A percentile compares a stretch with the other conserved stretches of the same genome.
phyloP scores from a whole-genome alignment of 1,139 yeast genomes.

The Pichia sp. region DNA sequence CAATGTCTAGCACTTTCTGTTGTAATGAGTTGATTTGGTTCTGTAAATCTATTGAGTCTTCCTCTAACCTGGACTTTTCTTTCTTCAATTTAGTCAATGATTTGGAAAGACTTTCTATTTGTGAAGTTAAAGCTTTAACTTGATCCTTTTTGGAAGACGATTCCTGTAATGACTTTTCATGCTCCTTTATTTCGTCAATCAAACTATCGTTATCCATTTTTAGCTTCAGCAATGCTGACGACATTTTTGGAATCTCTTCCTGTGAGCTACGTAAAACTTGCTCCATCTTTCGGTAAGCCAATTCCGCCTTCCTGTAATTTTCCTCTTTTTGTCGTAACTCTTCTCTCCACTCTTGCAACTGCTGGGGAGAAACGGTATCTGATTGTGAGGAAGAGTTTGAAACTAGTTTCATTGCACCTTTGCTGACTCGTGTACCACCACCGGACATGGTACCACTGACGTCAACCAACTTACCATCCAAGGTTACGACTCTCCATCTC shows the following conservation, averaged over 20 bases:
- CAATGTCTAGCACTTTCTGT: constrained; percentile 81
- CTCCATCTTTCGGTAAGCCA: constrained; percentile 57
- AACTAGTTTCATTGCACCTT: constrained; percentile 59
- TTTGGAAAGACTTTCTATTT: constrained; percentile 38
- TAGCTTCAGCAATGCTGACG: constrained; percentile 54
- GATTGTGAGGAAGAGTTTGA: constrained; percentile 30
- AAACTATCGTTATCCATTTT: constrained; percentile 65
- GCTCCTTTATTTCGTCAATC: constrained; percentile 22
- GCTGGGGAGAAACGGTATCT: constrained; percentile 48
- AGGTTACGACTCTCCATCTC: constrained; percentile 78
- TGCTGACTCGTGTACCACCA: constrained; percentile 71
- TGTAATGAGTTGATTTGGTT: constrained; percentile 56
- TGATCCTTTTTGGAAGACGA: constrained; percentile 23
- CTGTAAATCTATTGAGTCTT: constrained; percentile 58
- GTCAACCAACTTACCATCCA: constrained; percentile 90
- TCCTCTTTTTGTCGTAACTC: constrained; percentile 55
- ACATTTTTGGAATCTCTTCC: constrained; percentile 69
- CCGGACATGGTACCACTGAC: constrained; percentile 98
- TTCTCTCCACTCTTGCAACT: constrained; percentile 50
- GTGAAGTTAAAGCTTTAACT: constrained; percentile 31
- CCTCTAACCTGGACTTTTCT: constrained; percentile 44
- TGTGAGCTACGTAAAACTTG: constrained; percentile 52
- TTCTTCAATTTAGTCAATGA: constrained; percentile 35
- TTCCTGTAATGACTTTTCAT: constrained; percentile 30
- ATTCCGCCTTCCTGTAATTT: constrained; percentile 48